Conservation (phyloP, 768 basidiomycete genomes). For the Arthromyces matolae region DNA sequence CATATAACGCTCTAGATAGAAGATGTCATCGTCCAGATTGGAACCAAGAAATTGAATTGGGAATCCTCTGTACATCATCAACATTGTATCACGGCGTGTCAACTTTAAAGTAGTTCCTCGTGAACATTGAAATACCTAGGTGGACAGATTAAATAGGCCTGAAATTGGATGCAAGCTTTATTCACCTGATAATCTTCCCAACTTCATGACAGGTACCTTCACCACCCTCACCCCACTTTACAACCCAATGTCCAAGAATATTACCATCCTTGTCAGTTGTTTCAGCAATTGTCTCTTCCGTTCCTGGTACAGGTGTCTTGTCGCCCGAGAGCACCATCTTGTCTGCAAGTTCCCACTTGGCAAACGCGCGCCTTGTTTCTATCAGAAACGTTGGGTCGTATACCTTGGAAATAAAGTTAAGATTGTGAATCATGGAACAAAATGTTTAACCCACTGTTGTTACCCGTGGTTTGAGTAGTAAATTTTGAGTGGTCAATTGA, state of each 20-base stretch:
- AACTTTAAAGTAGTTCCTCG: conserved; percentile 39
- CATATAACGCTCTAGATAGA: too few relatives aligned
- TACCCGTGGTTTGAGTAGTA: conserved; percentile 53
- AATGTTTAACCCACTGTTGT: conserved; percentile 46
- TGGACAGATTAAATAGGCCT: neutral
- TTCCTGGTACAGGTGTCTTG: conserved; percentile 36
- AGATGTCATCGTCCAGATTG: too few relatives aligned
- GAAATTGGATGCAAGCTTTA: neutral
- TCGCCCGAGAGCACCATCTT: conserved; percentile 44
- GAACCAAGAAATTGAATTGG: too few relatives aligned
- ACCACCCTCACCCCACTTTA: conserved; percentile 67
- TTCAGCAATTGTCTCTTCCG: conserved; percentile 80
- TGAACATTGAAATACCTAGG: conserved; percentile 45
- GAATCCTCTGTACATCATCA: too few relatives aligned
- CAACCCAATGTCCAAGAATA: conserved; percentile 73
- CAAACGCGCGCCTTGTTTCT: conserved; percentile 64
- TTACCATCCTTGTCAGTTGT: conserved; percentile 56
- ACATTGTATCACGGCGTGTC: too few relatives aligned
- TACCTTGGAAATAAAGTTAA: conserved; percentile 30
- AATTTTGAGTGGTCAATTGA: conserved; percentile 66
- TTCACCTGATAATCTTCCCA: conserved; percentile 65
- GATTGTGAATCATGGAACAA: neutral
- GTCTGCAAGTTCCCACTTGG: conserved; percentile 75
- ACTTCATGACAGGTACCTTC: conserved; percentile 56
- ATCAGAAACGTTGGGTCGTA: conserved; percentile 74